These are phyloP conservation scores for Rubus parviflorus DNA, from an alignment of 306 rosid species.

Conservation along the genomic window DNA sequence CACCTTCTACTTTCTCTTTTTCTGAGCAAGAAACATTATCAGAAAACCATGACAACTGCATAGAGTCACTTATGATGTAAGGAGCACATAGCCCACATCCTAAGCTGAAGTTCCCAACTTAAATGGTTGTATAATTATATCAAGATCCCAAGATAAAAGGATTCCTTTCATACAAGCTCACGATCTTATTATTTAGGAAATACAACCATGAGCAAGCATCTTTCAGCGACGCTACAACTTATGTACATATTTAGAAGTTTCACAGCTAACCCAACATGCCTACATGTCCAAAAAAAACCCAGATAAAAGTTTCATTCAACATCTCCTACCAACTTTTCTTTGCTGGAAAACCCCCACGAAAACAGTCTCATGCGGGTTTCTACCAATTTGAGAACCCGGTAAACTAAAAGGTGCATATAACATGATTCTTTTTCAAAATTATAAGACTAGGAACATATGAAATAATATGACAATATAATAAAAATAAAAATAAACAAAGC, in stretches of 20 bases:
- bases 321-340: background rate
- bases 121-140: background rate
- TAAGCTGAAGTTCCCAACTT: background rate
- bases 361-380: background rate
- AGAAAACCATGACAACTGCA: constrained; percentile 29
- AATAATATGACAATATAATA: background rate
- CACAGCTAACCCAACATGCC: background rate
- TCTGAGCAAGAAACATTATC: constrained; percentile 52
- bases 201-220: background rate
- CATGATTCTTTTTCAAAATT: background rate
- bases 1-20: constrained; percentile 91
- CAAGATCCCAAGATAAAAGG: background rate
- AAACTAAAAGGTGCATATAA: background rate
- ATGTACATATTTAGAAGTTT: background rate
- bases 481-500: background rate
- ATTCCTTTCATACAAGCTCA: background rate
- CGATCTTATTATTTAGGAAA: background rate
- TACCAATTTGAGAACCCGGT: background rate
- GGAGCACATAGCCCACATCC: background rate
- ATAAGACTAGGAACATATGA: background rate
- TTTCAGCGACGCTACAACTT: background rate
- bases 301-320: background rate
- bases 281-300: background rate
- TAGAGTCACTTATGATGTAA: background rate
- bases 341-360: background rate